These are phyloP conservation scores for Sporothrix inflata DNA, from an alignment of 2,329 filamentous ascomycete genomes.

Conservation along the genomic window DNA sequence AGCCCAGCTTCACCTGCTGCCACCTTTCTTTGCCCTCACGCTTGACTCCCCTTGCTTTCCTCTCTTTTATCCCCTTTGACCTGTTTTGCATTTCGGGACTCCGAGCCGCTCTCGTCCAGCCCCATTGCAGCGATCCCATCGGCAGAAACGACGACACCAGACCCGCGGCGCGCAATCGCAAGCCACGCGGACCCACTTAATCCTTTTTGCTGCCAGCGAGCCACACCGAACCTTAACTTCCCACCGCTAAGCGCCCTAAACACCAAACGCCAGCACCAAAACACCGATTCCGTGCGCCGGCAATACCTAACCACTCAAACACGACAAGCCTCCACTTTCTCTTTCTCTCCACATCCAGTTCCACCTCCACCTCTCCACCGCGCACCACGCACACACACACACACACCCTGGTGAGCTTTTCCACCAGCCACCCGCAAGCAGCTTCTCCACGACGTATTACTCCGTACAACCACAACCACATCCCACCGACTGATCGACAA, in stretches of 20 bases:
- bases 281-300: background rate
- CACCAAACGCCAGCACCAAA: background rate
- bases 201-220: background rate
- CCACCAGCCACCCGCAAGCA: conserved; percentile 18
- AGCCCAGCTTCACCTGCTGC: background rate
- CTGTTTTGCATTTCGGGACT: conserved; percentile 22
- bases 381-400: background rate
- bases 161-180: background rate
- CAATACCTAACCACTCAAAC: background rate
- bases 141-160: background rate
- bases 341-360: background rate
- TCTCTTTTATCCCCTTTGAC: background rate
- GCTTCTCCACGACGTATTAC: background rate
- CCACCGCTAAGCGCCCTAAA: background rate
- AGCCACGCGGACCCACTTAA: background rate
- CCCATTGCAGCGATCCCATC: background rate
- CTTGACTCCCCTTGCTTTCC: background rate
- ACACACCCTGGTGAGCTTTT: conserved; percentile 11
- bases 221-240: background rate
- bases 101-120: conserved; percentile 17
- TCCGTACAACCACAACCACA: conserved; percentile 3
- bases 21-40: background rate
- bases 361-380: conserved; percentile 8
- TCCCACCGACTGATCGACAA: background rate
- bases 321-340: background rate